Evolutionary conservation across 2,329 filamentous ascomycete species (phyloP), one percentile per base, ranked within the genome.

Genomic region (Pyrenochaeta sp.): DNA sequence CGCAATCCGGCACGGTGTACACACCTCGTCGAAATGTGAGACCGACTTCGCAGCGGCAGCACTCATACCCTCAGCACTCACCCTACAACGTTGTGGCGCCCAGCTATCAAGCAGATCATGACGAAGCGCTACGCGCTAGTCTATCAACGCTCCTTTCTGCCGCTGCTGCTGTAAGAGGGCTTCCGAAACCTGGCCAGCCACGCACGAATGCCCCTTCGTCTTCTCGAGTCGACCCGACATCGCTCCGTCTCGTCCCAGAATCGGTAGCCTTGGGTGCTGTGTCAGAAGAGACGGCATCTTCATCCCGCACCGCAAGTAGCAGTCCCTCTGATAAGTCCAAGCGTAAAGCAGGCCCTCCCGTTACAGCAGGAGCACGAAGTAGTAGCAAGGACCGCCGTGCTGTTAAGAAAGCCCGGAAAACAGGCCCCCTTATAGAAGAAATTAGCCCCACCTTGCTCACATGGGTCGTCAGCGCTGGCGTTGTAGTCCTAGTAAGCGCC

Each of bases 61-160:
- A 74, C 65, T 80, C 75, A 15, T 78, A 76, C 52, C 72, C 76
- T 13, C 81, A 84, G 49, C 86, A 87, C 70, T 80, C 81, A 39
- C 85, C 85, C 9, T 87, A 85, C 73, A 90, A 88, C 75, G 87
- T 91, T 74, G 86, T 92, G 73, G 89, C 90, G 0, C 90, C 91
- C 1, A 86, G 87, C 3, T 88, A 91, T 68, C 91, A 92, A 67
- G 89, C 91, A 47, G 93, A 98, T 68, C 93, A 98, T 69, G 95
- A 99, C 69, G 95, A 93, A 30, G 95, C 93, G 1, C 84, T 99
- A 10, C 89, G 95, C 34, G 93, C 95, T 22, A 97, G 92, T 48
- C 84, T 99, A n/a, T 97, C 93, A 0, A 98, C 95, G 0, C 85
- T 99, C 12, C 86, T 99, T 12, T 97, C 94, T n/a, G 96, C 92